A percentile compares a stretch with the other conserved stretches of the same genome.
Conservation (phyloP, 2,329 filamentous ascomycete genomes). For the Mariannaea elegans region DNA sequence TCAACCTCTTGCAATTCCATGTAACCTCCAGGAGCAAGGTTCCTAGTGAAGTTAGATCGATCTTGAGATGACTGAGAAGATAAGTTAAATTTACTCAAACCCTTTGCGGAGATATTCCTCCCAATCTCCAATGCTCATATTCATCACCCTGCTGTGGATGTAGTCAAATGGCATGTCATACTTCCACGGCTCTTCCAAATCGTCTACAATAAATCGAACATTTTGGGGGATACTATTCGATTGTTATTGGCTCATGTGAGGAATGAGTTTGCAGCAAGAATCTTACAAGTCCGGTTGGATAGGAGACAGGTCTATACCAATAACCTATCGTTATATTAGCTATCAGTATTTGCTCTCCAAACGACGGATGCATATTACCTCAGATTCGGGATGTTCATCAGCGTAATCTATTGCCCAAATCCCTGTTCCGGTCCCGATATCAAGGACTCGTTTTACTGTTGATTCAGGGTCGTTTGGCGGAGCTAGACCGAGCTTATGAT, state of each 20-base stretch:
- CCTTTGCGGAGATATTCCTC: neutral
- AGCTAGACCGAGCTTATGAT: neutral
- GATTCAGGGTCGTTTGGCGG: neutral
- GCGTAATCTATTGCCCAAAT: constrained; percentile 8
- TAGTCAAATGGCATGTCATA: constrained; percentile 10
- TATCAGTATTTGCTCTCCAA: no score
- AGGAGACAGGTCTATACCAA: neutral
- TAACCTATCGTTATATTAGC: no score
- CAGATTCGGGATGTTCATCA: constrained; percentile 6
- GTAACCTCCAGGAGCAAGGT: constrained; percentile 26
- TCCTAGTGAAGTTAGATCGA: neutral
- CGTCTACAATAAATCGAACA: constrained; percentile 14
- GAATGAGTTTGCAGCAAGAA: no score
- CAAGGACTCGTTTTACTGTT: neutral
- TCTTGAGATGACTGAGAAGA: rapidly evolving
- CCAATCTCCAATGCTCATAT: constrained; percentile 4
- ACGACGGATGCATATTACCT: no score
- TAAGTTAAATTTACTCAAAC: neutral
- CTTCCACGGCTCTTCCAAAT: constrained; percentile 18
- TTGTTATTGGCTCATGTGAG: neutral
- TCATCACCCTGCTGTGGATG: constrained; percentile 16
- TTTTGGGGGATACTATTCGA: constrained; percentile 7
- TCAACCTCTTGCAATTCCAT: constrained; percentile 35
- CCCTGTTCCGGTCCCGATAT: neutral
- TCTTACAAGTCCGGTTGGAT: constrained; percentile 9